Evolutionary conservation across 2,329 filamentous ascomycete genomes (phyloP), one percentile per base, ranked within the genome.

Genomic region (Penicillium sp.): DNA sequence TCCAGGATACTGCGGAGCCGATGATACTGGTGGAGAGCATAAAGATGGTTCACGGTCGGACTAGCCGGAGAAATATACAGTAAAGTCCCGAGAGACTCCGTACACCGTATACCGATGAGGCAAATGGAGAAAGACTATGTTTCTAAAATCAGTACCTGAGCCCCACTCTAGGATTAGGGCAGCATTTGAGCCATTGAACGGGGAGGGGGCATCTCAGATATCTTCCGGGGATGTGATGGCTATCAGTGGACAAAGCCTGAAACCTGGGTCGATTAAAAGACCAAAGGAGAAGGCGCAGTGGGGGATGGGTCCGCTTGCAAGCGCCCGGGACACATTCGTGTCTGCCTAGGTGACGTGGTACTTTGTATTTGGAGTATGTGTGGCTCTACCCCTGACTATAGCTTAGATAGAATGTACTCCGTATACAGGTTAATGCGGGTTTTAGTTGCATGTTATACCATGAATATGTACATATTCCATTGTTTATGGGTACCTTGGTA

Each of bases 271-370:
- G 54, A 53, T 49, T 46, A 52, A 42, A 32, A 39, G 39, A 50
- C 40, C 39, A 52, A 58, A 47, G 52, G 49, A 50, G 47, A 39
- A 39, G 23, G 8, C 3, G 37, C 9, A 25, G 37, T 39, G 23
- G 38, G 38, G 42, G 31, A 38, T 32, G 44, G 50, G 46, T 42
- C 42, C 50, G 20, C n/a, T 3, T 35, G 23, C 44, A 55, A 55
- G 49, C 47, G 52, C 54, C 52, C 25, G 42, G 44, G 42, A 55
- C 49, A 52, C 54, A 49, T 55, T 29, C 51, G 49, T 49, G 45
- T 27, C 38, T 40, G 20, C 20, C 20, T 23, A 23, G 4, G 20
- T 23, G 38, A 40, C 23, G 23, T 12, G 38, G 38, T 20, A 35
- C 20, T 35, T 37, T 37, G 38, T 15, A 4, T 5, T 20, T 24